These are phyloP conservation scores for Phytophthora boehmeriae DNA, from an alignment of 352 stramenopile species.

Conservation along the genomic window DNA sequence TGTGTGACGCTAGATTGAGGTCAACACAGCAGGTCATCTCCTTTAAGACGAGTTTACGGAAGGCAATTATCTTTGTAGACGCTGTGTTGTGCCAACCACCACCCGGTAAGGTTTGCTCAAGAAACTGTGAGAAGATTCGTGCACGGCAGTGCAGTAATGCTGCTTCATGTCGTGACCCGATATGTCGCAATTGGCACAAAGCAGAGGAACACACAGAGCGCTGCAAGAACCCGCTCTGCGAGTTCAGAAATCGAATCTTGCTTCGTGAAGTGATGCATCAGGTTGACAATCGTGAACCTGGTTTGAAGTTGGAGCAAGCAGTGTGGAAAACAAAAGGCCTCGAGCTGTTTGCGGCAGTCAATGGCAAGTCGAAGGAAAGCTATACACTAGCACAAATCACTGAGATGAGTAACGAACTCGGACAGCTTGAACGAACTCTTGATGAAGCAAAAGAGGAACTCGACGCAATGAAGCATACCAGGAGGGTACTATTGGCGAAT, in stretches of 20 bases:
- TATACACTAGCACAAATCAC: constrained; percentile 7
- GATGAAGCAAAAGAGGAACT: constrained; percentile 47
- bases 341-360: constrained; percentile 13
- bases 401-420: constrained; percentile 40
- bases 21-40: constrained; percentile 49
- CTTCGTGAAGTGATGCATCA: constrained; percentile 72
- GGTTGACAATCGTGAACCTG: constrained; percentile 46
- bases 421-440: constrained; percentile 60
- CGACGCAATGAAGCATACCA: constrained; percentile 41
- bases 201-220: constrained; percentile 62
- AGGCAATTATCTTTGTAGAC: constrained; percentile 67
- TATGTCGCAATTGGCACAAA: constrained; percentile 70
- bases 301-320: constrained; percentile 20
- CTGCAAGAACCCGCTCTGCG: constrained; percentile 59
- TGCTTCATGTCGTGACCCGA: constrained; percentile 48
- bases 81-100: constrained; percentile 58
- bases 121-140: constrained; percentile 54
- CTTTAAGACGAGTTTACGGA: constrained; percentile 61
- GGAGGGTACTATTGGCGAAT: constrained; percentile 45
- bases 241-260: constrained; percentile 68
- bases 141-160: constrained; percentile 52
- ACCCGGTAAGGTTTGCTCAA: constrained; percentile 43
- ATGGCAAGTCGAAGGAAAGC: neutral
- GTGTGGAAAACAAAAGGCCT: constrained; percentile 35
- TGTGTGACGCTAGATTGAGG: constrained; percentile 62